phyloP scores from a whole-genome alignment of 441 rosid genomes.

The Euphorbia neoarborescens region DNA sequence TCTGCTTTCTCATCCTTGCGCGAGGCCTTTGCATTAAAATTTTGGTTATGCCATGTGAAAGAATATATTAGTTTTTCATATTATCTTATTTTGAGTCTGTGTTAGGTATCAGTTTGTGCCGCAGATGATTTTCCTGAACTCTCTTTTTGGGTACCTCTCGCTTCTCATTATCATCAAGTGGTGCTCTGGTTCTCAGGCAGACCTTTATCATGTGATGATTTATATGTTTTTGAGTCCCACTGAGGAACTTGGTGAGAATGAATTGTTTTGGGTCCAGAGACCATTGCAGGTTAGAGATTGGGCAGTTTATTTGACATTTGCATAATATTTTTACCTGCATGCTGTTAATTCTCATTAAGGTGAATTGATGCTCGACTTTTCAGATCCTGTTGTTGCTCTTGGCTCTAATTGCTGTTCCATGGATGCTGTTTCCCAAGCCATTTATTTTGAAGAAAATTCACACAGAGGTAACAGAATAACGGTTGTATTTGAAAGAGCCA shows the following conservation, averaged over 20 bases:
- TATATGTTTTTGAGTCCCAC: constrained; percentile 97
- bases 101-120: constrained; percentile 92
- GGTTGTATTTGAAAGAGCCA: constrained; percentile 3
- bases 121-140: constrained; percentile 86
- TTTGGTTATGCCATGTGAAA: not conserved
- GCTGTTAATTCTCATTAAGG: constrained; percentile 17
- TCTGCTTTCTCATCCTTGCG: not conserved
- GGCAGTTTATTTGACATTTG: constrained; percentile 11
- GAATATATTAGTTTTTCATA: not conserved
- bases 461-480: constrained; percentile 44
- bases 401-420: constrained; percentile 84
- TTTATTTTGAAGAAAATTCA: constrained; percentile 84
- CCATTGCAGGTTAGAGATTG: constrained; percentile 61
- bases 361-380: constrained; percentile 25
- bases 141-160: constrained; percentile 88
- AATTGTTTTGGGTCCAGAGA: constrained; percentile 92
- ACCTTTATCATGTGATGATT: constrained; percentile 97
- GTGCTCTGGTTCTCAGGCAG: constrained; percentile 97
- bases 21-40: not conserved
- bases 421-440: constrained; percentile 99
- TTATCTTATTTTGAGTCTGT: constrained; percentile 21
- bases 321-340: constrained; percentile 6
- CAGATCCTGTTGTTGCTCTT: constrained; percentile 78
- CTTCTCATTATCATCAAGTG: constrained; percentile 85
- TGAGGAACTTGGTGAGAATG: constrained; percentile 77